Percentiles rank a stretch among this genome's conserved stretches.
phyloP scores from a whole-genome alignment of 2,329 filamentous ascomycete genomes.

The Diaporthe citriasiana region DNA sequence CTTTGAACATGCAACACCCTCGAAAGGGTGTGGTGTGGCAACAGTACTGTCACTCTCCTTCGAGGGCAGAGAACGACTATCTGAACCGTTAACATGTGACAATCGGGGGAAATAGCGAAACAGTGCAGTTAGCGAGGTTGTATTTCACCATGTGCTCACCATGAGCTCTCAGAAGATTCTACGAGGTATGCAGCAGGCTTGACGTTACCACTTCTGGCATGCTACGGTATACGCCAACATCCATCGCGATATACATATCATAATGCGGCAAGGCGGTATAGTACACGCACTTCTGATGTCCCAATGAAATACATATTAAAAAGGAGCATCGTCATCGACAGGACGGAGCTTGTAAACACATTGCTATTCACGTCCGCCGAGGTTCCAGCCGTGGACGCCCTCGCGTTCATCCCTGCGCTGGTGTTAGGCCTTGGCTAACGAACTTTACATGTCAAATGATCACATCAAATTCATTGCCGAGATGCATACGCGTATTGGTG shows the following conservation, averaged over 20 bases:
- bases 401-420: not conserved
- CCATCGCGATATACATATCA: not conserved
- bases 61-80: not conserved
- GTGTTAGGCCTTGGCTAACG: conserved; percentile 10
- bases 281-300: not conserved
- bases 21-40: too few species aligned
- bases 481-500: conserved; percentile 5
- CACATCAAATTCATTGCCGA: not conserved
- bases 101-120: not conserved
- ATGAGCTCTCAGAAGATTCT: too few species aligned
- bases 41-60: too few species aligned
- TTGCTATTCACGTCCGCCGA: not conserved
- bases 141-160: not conserved
- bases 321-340: not conserved
- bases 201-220: not conserved
- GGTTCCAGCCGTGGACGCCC: not conserved
- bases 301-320: too few species aligned
- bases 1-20: not conserved
- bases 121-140: not conserved
- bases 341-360: not conserved
- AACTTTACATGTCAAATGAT: conserved; percentile 10
- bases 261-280: not conserved
- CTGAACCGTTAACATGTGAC: not conserved
- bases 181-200: not conserved
- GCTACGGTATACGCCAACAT: too few species aligned